phyloP scores from a whole-genome alignment of 805 yeast genomes.

The Saccharomycopsis synnaedendra region DNA sequence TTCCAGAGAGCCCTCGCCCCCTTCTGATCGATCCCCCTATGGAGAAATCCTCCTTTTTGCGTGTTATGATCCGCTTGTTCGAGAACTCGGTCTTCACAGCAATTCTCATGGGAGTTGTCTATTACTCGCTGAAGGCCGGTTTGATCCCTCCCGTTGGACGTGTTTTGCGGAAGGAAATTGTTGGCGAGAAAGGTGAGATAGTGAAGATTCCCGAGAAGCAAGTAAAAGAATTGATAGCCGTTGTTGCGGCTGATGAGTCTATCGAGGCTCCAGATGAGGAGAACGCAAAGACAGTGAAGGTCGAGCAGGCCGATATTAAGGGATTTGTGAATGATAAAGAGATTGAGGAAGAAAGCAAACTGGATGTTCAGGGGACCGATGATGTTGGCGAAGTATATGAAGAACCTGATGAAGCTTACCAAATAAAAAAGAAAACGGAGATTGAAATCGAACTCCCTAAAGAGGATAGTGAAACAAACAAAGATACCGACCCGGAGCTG shows the following conservation, averaged over 20 bases:
- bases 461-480: too few relatives aligned
- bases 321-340: too few relatives aligned
- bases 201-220: not conserved
- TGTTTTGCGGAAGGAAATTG: slow-evolving; percentile 17
- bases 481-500: too few relatives aligned
- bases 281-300: not conserved
- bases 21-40: slow-evolving; percentile 12
- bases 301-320: not conserved
- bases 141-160: slow-evolving; percentile 25
- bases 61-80: slow-evolving; percentile 24
- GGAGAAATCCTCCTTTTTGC: slow-evolving; percentile 5
- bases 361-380: slow-evolving; percentile 98
- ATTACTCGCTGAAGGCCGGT: slow-evolving; percentile 28
- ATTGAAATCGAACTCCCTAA: too few relatives aligned
- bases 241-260: slow-evolving; percentile 2
- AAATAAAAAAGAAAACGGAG: too few relatives aligned
- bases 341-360: slow-evolving; percentile 25
- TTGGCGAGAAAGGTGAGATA: not conserved
- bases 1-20: slow-evolving; percentile 8
- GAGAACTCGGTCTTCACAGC: slow-evolving; percentile 41
- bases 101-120: slow-evolving; percentile 26
- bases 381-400: slow-evolving; percentile 34
- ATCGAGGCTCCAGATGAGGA: not conserved
- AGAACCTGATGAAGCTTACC: not conserved
- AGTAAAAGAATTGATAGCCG: not conserved